These are phyloP conservation scores for Dryas alaskensis DNA, from an alignment of 306 rosid species.

Conservation along the genomic window DNA sequence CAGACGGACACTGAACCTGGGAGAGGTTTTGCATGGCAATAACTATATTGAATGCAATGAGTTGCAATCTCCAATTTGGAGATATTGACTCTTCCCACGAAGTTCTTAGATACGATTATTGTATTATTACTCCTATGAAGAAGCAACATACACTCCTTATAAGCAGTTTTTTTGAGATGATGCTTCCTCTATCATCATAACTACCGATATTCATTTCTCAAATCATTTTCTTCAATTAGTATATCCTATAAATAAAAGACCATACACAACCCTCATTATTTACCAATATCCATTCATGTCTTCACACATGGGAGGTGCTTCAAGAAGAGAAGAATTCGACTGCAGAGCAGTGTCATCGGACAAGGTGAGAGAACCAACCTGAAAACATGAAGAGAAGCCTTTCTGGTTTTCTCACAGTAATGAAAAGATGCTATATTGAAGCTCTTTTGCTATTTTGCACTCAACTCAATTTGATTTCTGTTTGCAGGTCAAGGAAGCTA, in stretches of 20 bases:
- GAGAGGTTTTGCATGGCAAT: neutral
- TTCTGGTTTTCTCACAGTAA: neutral
- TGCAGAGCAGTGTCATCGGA: neutral
- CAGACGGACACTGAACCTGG: neutral
- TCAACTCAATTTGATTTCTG: constrained; percentile 18
- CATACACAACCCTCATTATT: neutral
- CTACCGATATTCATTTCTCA: neutral
- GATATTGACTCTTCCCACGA: constrained; percentile 16
- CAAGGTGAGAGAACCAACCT: constrained; percentile 44
- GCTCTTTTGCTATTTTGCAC: neutral
- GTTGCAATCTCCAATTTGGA: neutral
- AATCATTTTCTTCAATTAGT: neutral
- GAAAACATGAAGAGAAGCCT: constrained; percentile 1
- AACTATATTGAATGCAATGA: constrained; percentile 14
- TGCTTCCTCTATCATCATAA: constrained; percentile 31
- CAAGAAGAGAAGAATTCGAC: neutral
- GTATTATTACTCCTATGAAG: neutral
- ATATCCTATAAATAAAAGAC: neutral
- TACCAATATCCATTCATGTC: neutral
- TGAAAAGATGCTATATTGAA: constrained; percentile 8
- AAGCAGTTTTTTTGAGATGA: constrained; percentile 13
- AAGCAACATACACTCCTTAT: neutral
- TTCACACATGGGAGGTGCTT: neutral
- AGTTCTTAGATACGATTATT: constrained; percentile 25
- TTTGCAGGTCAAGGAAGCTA: constrained; percentile 39